These are phyloP conservation scores for Botrytis porri DNA, from an alignment of 2,329 filamentous ascomycete species.

Conservation along the genomic window DNA sequence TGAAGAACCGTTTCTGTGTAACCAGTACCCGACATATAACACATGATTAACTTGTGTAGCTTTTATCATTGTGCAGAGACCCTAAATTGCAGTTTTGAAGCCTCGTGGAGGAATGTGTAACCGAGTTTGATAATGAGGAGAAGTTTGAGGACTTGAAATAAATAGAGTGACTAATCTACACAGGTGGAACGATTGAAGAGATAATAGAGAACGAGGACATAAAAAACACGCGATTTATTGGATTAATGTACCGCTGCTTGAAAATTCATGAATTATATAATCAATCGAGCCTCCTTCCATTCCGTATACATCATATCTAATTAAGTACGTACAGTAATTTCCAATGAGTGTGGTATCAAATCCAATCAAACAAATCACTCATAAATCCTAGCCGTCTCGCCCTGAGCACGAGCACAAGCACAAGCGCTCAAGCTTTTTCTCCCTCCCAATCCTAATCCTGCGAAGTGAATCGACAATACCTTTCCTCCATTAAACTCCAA, in stretches of 20 bases:
- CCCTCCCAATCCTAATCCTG: neutral
- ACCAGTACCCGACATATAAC: neutral
- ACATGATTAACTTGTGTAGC: neutral
- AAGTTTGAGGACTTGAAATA: too few species aligned
- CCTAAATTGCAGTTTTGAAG: neutral
- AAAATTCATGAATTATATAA: neutral
- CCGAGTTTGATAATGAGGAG: rapidly evolving
- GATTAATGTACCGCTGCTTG: neutral
- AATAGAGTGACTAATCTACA: neutral
- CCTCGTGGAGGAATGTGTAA: neutral
- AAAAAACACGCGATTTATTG: neutral
- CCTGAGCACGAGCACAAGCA: neutral
- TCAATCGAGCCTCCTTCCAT: neutral
- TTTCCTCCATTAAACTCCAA: neutral
- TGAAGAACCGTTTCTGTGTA: too few species aligned
- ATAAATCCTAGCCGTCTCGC: neutral
- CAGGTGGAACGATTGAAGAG: neutral
- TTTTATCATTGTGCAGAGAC: neutral
- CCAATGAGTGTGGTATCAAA: slow-evolving; percentile 13
- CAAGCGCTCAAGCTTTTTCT: neutral
- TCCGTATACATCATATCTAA: neutral
- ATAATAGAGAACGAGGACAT: neutral
- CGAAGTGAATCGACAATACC: neutral
- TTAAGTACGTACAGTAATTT: neutral
- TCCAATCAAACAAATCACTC: neutral